Evolutionary conservation across 2,329 filamentous ascomycete species (phyloP), one percentile per base, ranked within the genome.

Genomic region (Exutisphaerella laricina): DNA sequence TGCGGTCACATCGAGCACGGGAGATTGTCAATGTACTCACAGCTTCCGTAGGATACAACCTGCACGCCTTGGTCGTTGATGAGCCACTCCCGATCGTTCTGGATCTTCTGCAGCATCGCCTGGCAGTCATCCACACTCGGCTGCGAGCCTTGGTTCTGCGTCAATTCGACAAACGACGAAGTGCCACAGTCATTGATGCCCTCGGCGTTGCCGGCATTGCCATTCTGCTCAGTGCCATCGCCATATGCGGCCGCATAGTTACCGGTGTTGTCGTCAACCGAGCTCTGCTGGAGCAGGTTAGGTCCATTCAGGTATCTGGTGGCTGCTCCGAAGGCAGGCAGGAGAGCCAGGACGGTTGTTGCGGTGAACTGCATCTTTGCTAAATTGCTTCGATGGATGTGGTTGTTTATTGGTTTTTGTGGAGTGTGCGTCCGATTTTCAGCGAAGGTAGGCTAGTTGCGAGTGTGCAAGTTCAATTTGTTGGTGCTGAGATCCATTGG

Each of bases 131-230:
- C 5, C 13, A 44, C 38, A 7, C 18, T 5, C 5, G 45, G 23
- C 4, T 13, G 7, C 17, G 14, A 35, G 5, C 22, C 13, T 17
- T 35, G 18, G 9, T 30, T 31, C 22, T 37, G 30, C 3, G 37
- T 48, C 6, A 45, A 14, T 16, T 39, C 41, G 6, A 38, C 21
- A 28, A 49, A 49, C 4, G 31, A 31, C 5, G 47, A 46, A 10
- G 26, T 22, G 29, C 47, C 47, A 26, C 47, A 49, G 21, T 43
- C 43, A 21, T 49, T 49, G 31, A 32, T 32, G 21, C 46, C 46
- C 12, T 20, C 5, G 10, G 37, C 33, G 18, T 17, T 30, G 28
- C 46, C 46, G 5, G 42, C 42, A 30, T 49, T 45, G 20, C 18
- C 9, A n/a, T 39, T 35, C 3, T 12, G 8, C 20, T 33, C 16